Percentiles rank a stretch among this genome's conserved stretches.
Conservation (phyloP, 768 basidiomycete genomes). For the Dioszegia hungarica region DNA sequence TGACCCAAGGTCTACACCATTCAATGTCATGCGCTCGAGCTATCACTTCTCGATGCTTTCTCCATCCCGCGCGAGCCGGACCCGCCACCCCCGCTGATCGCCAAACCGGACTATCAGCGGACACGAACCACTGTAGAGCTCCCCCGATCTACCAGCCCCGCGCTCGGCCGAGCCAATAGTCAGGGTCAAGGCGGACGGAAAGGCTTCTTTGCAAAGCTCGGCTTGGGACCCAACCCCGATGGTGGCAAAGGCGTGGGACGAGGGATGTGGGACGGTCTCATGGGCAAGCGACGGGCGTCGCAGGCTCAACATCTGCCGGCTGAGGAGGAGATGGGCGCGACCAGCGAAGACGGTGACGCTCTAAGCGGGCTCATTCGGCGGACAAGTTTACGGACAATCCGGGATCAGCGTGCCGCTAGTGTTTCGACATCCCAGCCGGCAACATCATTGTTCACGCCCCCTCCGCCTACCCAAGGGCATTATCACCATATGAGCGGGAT, state of each 20-base stretch:
- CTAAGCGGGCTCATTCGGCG: background rate
- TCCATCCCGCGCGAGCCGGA: conserved; percentile 30
- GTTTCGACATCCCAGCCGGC: background rate
- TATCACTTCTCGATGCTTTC: conserved; percentile 32
- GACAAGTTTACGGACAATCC: background rate
- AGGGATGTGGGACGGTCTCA: conserved; percentile 2
- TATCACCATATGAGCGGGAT: conserved; percentile 18
- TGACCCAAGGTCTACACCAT: conserved; percentile 28
- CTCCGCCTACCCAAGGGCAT: background rate
- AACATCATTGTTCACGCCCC: background rate
- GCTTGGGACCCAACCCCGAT: background rate
- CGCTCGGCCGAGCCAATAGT: background rate
- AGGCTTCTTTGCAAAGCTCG: background rate
- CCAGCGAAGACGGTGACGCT: too few species aligned
- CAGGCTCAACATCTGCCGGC: background rate
- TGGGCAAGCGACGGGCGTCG: background rate
- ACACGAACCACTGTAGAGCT: conserved; percentile 13
- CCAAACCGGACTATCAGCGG: conserved; percentile 18
- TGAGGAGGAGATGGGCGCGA: background rate
- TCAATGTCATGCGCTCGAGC: conserved; percentile 30
- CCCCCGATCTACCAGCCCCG: background rate
- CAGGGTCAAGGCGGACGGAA: background rate
- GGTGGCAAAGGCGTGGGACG: conserved; percentile 2
- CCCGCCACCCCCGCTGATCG: conserved; percentile 20
- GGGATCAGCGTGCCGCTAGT: background rate